Evolutionary conservation across 2,329 filamentous ascomycete species (phyloP).

Genomic region (Pseudofabraea citricarpa): DNA sequence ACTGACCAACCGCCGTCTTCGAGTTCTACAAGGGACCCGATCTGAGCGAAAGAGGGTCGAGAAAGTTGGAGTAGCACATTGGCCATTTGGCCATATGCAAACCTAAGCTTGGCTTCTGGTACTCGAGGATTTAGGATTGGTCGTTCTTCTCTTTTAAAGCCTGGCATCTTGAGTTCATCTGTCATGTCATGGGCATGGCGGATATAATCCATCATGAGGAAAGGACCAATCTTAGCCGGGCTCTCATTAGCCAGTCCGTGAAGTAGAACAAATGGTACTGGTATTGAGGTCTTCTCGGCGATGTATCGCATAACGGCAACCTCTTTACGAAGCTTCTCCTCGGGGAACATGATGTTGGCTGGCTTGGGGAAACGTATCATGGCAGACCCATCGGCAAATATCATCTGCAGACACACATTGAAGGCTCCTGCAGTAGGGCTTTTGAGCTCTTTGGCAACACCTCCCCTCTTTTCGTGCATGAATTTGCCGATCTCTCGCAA

Average conservation of each 20-base stretch:
- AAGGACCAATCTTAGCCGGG: conserved; percentile 23
- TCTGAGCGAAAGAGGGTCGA: conserved; percentile 28
- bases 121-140: conserved; percentile 31
- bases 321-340: conserved; percentile 21
- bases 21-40: conserved; percentile 32
- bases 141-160: conserved; percentile 15
- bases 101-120: conserved; percentile 26
- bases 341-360: conserved; percentile 4
- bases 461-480: background rate
- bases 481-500: background rate
- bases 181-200: conserved; percentile 18
- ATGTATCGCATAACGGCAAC: conserved; percentile 22
- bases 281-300: conserved; percentile 17
- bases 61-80: conserved; percentile 35
- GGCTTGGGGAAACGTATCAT: conserved; percentile 8
- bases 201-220: conserved; percentile 32
- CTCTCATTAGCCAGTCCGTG: conserved; percentile 13
- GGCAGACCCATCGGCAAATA: conserved; percentile 2
- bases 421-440: background rate
- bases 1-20: conserved; percentile 23
- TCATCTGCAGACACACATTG: background rate
- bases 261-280: conserved; percentile 19
- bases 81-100: conserved; percentile 36
- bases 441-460: background rate
- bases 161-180: conserved; percentile 23